Base-by-base conservation (phyloP, 345 rosid species). In the Salix viminalis region DNA sequence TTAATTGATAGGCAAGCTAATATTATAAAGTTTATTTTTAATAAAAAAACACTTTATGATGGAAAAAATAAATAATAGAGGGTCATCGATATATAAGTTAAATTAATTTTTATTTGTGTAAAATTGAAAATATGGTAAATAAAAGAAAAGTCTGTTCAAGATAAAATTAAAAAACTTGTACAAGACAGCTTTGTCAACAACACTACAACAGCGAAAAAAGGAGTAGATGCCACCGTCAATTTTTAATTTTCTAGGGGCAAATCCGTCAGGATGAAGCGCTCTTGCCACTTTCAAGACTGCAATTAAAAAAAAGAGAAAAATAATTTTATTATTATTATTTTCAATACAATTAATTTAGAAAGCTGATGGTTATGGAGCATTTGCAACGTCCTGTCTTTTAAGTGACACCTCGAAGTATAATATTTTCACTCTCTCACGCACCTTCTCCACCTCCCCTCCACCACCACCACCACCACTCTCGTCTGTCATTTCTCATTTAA, bases 391-490 rank as follows among this genome's bases (percentile, higher is more conserved):
- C 76, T 77, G 71, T 70, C 77, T 81, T 83, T 79, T 67, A 84
- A 85, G 84, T 65, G 84, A 79, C 87, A 81, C 84, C 71, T 21
- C 44, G 65, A 69, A 30, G 76, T 80, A 28, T 73, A 80, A 70
- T 70, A 78, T 81, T 77, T 75, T 36, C 39, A 10, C 65, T 62
- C 39, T 76, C 72, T 71, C 76, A 11, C 69, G 74, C 78, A 32
- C 84, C 76, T 48, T 4, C 83, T 46, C 79, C 82, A 70, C 78
- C 78, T 42, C 79, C 81, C 74, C 54, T 18, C 41, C 75, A 48
- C 77, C 77, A 71, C 32, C 34, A 32, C 34, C 72, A 52, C 67
- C 69, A 21, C 73, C 84, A 16, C 76, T 42, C 37, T 37, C 19
- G 48, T 2, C 30, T 54, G 4, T n/a, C 76, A 37, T 56, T 41